Evolutionary conservation across 2,329 filamentous ascomycete species (phyloP).

Genomic region (Onygenales sp.): DNA sequence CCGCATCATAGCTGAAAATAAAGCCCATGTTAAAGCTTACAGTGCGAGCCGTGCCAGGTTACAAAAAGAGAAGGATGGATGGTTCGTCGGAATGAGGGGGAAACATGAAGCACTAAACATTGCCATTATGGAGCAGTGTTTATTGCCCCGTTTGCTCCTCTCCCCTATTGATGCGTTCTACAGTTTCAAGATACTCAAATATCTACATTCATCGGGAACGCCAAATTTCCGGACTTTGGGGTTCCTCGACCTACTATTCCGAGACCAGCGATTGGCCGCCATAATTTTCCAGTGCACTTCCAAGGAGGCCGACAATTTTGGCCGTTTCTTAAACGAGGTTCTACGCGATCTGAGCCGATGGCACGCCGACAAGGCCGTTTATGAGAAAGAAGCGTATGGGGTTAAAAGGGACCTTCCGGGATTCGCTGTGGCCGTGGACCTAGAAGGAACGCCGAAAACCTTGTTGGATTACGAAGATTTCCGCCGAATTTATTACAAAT

Average conservation of each 20-base stretch:
- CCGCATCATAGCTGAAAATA: conserved; percentile 62
- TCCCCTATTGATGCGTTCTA: conserved; percentile 85
- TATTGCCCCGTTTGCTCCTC: conserved; percentile 76
- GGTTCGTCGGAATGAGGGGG: conserved; percentile 60
- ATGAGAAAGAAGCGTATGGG: conserved; percentile 75
- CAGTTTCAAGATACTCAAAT: conserved; percentile 75
- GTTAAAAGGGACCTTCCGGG: conserved; percentile 58
- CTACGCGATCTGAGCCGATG: conserved; percentile 71
- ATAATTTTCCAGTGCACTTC: conserved; percentile 86
- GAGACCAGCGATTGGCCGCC: conserved; percentile 66
- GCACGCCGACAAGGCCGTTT: conserved; percentile 68
- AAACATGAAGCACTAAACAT: conserved; percentile 62
- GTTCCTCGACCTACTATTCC: conserved; percentile 75
- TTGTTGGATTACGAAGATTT: conserved; percentile 81
- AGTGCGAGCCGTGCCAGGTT: conserved; percentile 60
- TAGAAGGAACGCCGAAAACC: conserved; percentile 58
- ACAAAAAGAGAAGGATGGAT: conserved; percentile 63
- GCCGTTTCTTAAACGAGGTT: conserved; percentile 75
- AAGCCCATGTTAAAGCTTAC: conserved; percentile 58
- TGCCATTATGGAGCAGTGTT: conserved; percentile 76
- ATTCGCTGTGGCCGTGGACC: conserved; percentile 65
- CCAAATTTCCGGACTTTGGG: conserved; percentile 80
- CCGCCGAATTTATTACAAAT: conserved; percentile 74
- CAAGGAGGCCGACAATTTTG: conserved; percentile 86
- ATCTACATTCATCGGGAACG: conserved; percentile 73